A percentile compares a stretch with the other conserved stretches of the same genome.
These are phyloP conservation scores for Pueraria montana DNA, from an alignment of 306 rosid genomes.

Conservation along the genomic window DNA sequence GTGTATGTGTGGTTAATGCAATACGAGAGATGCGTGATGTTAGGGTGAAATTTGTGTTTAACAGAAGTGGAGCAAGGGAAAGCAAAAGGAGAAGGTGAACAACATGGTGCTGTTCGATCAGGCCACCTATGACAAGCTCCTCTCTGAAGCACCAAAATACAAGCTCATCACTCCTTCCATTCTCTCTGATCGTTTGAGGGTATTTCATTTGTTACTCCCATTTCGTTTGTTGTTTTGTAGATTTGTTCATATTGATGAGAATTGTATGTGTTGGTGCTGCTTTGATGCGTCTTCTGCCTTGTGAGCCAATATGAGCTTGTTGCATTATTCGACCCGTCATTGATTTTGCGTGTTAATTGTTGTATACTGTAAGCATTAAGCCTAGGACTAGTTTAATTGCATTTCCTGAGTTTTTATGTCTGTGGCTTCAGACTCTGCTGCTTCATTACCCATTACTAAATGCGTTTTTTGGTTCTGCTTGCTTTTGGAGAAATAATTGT, in stretches of 20 bases:
- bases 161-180: conserved; percentile 83
- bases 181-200: conserved; percentile 81
- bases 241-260: background rate
- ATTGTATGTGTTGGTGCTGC: background rate
- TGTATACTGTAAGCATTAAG: background rate
- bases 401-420: background rate
- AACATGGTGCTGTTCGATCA: conserved; percentile 81
- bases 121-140: conserved; percentile 73
- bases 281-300: background rate
- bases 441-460: background rate
- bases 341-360: background rate
- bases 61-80: conserved; percentile 90
- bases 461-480: background rate
- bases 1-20: background rate
- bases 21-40: background rate
- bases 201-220: conserved; percentile 18
- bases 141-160: conserved; percentile 78
- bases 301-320: background rate
- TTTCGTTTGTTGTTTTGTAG: background rate
- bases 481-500: background rate
- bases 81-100: conserved; percentile 90
- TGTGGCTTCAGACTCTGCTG: background rate
- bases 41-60: background rate
- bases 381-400: background rate
- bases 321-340: background rate